phyloP scores from a whole-genome alignment of 495 filamentous ascomycete species.

The Extremus antarcticus region DNA sequence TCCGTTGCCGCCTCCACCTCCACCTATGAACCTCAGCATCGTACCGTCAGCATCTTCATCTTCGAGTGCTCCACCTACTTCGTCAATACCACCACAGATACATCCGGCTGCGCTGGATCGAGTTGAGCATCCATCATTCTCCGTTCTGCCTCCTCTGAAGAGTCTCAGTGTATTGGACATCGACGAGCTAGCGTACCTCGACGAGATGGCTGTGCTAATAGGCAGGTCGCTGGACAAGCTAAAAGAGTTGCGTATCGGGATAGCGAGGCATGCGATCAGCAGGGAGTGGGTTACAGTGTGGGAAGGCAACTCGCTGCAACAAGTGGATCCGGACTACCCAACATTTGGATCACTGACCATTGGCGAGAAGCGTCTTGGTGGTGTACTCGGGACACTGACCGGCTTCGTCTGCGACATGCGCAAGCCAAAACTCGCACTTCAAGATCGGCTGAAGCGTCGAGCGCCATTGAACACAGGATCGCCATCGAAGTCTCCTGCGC shows the following conservation, averaged over 20 bases:
- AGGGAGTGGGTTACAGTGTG: conserved; percentile 51
- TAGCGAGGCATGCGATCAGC: conserved; percentile 49
- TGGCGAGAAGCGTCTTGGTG: conserved; percentile 43
- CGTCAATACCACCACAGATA: conserved; percentile 24
- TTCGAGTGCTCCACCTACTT: conserved; percentile 8
- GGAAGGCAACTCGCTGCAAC: conserved; percentile 46
- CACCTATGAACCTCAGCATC: conserved; percentile 15
- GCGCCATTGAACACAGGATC: not conserved
- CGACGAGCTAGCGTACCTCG: conserved; percentile 76
- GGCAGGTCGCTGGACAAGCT: conserved; percentile 57
- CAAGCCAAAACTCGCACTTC: conserved; percentile 17
- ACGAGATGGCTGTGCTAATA: conserved; percentile 78
- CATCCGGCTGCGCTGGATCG: conserved; percentile 29
- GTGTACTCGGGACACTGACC: conserved; percentile 62
- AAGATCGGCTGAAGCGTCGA: not conserved
- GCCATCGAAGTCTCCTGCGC: not conserved
- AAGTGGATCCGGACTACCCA: conserved; percentile 41
- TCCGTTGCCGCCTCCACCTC: conserved; percentile 25
- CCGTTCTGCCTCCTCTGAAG: conserved; percentile 67
- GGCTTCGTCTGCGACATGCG: conserved; percentile 54
- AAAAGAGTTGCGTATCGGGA: conserved; percentile 68
- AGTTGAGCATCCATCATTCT: conserved; percentile 80
- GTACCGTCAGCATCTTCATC: conserved; percentile 19
- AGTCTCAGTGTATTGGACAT: conserved; percentile 79
- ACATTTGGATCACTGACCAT: conserved; percentile 22